Conservation (phyloP, 2,329 filamentous ascomycete genomes). For the Talaromyces sp. region DNA sequence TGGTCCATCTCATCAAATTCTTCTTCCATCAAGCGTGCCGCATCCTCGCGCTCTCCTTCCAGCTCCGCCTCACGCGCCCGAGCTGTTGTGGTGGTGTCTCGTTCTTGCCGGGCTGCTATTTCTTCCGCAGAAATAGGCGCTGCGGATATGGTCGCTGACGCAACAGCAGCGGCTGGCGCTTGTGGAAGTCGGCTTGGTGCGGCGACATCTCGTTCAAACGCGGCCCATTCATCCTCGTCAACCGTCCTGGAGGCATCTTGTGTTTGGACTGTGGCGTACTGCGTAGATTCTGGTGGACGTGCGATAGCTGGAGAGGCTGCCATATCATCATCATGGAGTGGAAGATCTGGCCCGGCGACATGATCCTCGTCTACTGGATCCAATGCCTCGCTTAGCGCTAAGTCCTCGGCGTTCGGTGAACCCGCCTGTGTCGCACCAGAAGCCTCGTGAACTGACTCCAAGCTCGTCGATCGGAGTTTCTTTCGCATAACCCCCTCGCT, state of each 20-base stretch:
- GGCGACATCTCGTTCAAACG: slow-evolving; percentile 82
- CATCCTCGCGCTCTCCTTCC: slow-evolving; percentile 76
- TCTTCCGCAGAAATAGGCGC: slow-evolving; percentile 68
- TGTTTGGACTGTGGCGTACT: slow-evolving; percentile 6
- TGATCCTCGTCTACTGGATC: slow-evolving; percentile 31
- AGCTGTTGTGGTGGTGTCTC: slow-evolving; percentile 48
- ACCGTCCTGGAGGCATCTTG: slow-evolving; percentile 39
- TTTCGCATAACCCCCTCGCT: slow-evolving; percentile 47
- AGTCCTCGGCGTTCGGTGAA: slow-evolving; percentile 25
- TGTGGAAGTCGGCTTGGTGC: slow-evolving; percentile 41
- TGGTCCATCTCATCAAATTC: slow-evolving; percentile 84
- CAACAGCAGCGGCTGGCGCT: slow-evolving; percentile 33
- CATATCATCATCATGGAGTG: slow-evolving; percentile 17
- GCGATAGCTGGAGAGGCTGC: slow-evolving; percentile 8
- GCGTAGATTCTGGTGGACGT: slow-evolving; percentile 9
- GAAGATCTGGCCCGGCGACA: slow-evolving; percentile 25
- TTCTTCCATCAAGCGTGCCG: slow-evolving; percentile 69
- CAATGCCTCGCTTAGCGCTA: slow-evolving; percentile 30
- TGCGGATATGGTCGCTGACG: slow-evolving; percentile 66
- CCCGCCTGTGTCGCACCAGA: slow-evolving; percentile 33
- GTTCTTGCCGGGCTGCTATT: slow-evolving; percentile 57
- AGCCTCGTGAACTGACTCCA: slow-evolving; percentile 35
- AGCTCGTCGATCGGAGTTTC: slow-evolving; percentile 43
- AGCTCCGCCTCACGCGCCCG: slow-evolving; percentile 54
- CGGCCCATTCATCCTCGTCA: slow-evolving; percentile 82